These are phyloP conservation scores for Macrolepiota albuminosa DNA, from an alignment of 768 basidiomycete genomes.

Conservation along the genomic window DNA sequence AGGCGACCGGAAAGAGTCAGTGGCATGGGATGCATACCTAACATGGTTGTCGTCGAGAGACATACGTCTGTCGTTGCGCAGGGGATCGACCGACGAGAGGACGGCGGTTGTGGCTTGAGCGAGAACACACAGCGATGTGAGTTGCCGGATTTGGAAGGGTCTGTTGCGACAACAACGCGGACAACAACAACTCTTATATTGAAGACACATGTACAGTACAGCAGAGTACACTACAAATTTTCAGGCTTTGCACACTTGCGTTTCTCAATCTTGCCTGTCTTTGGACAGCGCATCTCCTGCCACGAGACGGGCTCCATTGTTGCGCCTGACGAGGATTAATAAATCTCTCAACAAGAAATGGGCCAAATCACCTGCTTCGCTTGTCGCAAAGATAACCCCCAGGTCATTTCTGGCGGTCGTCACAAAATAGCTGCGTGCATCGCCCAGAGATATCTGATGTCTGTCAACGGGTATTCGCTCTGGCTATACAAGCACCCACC, in stretches of 20 bases:
- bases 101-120: constrained; percentile 53
- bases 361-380: constrained; percentile 66
- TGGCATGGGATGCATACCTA: constrained; percentile 36
- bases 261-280: constrained; percentile 73
- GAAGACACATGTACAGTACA: not conserved
- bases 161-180: not conserved
- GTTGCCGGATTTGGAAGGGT: constrained; percentile 15
- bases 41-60: constrained; percentile 63
- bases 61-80: constrained; percentile 57
- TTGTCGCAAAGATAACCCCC: constrained; percentile 87
- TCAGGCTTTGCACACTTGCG: constrained; percentile 88
- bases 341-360: not conserved
- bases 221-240: constrained; percentile 32
- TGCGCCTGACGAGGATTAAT: constrained; percentile 41
- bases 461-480: constrained; percentile 1
- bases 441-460: constrained; percentile 81
- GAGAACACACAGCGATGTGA: constrained; percentile 2
- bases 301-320: constrained; percentile 85
- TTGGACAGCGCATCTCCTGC: constrained; percentile 88
- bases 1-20: constrained; percentile 12
- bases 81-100: constrained; percentile 52
- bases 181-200: not conserved
- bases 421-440: constrained; percentile 88
- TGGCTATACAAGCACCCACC: constrained; percentile 39
- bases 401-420: constrained; percentile 88